phyloP scores from a whole-genome alignment of 106 monocot species.

The Posidonia australis region DNA sequence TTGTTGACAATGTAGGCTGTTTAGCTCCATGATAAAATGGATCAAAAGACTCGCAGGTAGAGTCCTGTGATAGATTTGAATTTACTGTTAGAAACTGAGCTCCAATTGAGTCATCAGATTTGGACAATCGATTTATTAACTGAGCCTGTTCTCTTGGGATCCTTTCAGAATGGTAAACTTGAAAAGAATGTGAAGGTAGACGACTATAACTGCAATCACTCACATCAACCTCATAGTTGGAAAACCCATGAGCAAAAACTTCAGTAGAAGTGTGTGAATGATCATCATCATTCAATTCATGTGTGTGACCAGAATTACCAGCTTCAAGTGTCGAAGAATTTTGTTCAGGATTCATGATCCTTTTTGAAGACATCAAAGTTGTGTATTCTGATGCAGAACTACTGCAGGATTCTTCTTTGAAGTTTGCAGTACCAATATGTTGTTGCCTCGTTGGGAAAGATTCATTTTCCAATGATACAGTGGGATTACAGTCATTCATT shows the following conservation, averaged over 20 bases:
- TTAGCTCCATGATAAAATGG: conserved; percentile 30
- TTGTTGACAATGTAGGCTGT: conserved; percentile 17
- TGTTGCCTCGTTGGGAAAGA: not conserved
- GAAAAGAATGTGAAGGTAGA: conserved; percentile 27
- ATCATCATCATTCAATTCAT: conserved; percentile 42
- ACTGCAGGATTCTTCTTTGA: not conserved
- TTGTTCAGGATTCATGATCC: conserved; percentile 12
- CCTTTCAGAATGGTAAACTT: conserved; percentile 65
- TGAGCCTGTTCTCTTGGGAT: conserved; percentile 59
- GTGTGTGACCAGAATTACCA: conserved; percentile 14
- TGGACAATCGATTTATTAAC: conserved; percentile 54
- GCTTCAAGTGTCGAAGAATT: conserved; percentile 17
- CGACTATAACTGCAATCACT: conserved; percentile 26
- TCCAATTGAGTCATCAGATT: conserved; percentile 67
- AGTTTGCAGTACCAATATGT: not conserved
- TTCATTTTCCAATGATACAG: conserved; percentile 1
- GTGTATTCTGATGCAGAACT: not conserved
- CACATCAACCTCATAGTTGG: conserved; percentile 33
- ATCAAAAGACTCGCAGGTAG: conserved; percentile 40
- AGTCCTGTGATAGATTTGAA: conserved; percentile 29
- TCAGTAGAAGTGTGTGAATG: conserved; percentile 27
- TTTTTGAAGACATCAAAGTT: not conserved
- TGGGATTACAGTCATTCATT: conserved; percentile 22
- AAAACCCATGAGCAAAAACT: conserved; percentile 27
- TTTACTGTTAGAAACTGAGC: conserved; percentile 54